phyloP scores from a whole-genome alignment of 371 early-diverging fungal genomes.

The Mucor circinelloides region DNA sequence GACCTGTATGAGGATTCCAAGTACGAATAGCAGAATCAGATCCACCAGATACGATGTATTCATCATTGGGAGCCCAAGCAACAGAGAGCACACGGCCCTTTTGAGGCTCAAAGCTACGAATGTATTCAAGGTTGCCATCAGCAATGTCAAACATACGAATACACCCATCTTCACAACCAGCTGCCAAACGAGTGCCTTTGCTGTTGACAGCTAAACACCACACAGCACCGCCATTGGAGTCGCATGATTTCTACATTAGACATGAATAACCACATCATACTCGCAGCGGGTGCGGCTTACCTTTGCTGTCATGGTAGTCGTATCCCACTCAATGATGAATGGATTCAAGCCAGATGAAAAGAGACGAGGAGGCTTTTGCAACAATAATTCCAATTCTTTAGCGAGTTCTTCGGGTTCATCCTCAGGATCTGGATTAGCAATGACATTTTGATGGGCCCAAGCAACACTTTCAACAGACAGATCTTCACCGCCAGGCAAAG shows the following conservation, averaged over 20 bases:
- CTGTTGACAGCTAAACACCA: slow-evolving; percentile 92
- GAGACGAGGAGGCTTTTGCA: slow-evolving; percentile 71
- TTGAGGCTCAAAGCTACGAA: slow-evolving; percentile 73
- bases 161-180: slow-evolving; percentile 94
- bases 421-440: slow-evolving; percentile 64
- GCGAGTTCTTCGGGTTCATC: slow-evolving; percentile 57
- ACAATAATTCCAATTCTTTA: slow-evolving; percentile 48
- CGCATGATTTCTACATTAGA: slow-evolving; percentile 45
- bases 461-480: slow-evolving; percentile 80
- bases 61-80: slow-evolving; percentile 81
- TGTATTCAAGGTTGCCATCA: slow-evolving; percentile 68
- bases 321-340: slow-evolving; percentile 87
- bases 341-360: slow-evolving; percentile 89
- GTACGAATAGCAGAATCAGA: slow-evolving; percentile 81
- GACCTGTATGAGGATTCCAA: slow-evolving; percentile 69
- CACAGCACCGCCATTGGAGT: slow-evolving; percentile 90
- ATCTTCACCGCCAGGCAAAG: slow-evolving; percentile 79
- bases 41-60: slow-evolving; percentile 79
- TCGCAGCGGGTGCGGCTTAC: slow-evolving; percentile 29
- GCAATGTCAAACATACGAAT: slow-evolving; percentile 85
- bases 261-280: background rate
- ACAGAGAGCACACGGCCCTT: slow-evolving; percentile 80
- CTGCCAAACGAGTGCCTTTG: slow-evolving; percentile 76
- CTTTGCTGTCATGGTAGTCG: slow-evolving; percentile 69
- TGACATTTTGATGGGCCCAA: slow-evolving; percentile 80